phyloP scores from a whole-genome alignment of 768 basidiomycete species.

The Mycena galericulata region DNA sequence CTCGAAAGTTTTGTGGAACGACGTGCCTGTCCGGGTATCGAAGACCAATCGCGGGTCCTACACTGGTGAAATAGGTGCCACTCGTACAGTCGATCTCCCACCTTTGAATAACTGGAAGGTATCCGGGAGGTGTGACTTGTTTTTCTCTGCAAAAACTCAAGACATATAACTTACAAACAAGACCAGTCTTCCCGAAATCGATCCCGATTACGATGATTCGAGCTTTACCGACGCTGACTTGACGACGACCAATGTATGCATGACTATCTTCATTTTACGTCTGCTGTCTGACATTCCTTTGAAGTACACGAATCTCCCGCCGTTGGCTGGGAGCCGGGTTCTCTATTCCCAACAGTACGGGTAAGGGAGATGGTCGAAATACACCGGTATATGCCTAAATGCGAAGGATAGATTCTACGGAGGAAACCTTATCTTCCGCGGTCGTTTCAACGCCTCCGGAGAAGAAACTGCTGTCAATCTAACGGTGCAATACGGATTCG shows the following conservation, averaged over 20 bases:
- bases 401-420: slow-evolving; percentile 60
- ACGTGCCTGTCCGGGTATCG: slow-evolving; percentile 36
- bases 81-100: slow-evolving; percentile 46
- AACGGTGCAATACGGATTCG: slow-evolving; percentile 62
- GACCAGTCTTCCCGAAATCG: slow-evolving; percentile 62
- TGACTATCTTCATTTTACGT: neutral
- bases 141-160: neutral
- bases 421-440: slow-evolving; percentile 64
- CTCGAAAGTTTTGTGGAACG: slow-evolving; percentile 56
- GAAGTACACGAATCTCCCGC: slow-evolving; percentile 65
- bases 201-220: slow-evolving; percentile 61
- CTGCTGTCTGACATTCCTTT: neutral
- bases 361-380: slow-evolving; percentile 42
- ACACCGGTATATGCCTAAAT: slow-evolving; percentile 34
- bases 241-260: slow-evolving; percentile 57
- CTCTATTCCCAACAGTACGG: slow-evolving; percentile 67
- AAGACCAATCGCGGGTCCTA: slow-evolving; percentile 47
- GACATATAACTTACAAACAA: slow-evolving; percentile 5
- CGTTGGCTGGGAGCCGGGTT: slow-evolving; percentile 55
- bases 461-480: slow-evolving; percentile 58
- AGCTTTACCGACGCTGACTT: slow-evolving; percentile 56
- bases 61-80: slow-evolving; percentile 39
- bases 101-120: slow-evolving; percentile 58
- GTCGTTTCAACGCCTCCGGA: slow-evolving; percentile 64
- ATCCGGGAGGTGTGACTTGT: slow-evolving; percentile 53